Evolutionary conservation across 2,329 filamentous ascomycete genomes (phyloP), one percentile per base, ranked within the genome.

Genomic region (Stagonosporopsis tanaceti): DNA sequence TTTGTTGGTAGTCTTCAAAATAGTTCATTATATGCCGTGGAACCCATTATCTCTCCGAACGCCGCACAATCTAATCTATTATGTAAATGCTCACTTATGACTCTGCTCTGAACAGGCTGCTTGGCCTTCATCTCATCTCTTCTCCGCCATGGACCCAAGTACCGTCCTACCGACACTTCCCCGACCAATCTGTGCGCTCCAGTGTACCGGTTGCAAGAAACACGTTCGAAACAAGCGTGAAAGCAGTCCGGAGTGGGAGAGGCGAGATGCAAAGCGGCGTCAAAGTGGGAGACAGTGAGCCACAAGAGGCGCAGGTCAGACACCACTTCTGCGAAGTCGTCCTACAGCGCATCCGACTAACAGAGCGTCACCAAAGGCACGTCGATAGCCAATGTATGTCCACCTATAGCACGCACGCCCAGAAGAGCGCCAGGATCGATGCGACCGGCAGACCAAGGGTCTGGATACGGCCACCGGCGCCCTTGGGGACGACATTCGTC

Each of bases 401-500:
- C 24, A 34, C n/a, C 34, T 46, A 56, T 3, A 56, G 40, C 34
- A 48, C 28, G 14, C 34, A 45, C 4, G 42, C 40, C 54, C 54
- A 57, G 50, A 57, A 53, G 2, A 53, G 25, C 11, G 44, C 54
- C 25, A 57, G 20, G 8, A 20, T 17, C 17, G 45, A 39, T 0
- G 44, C 48, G 9, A 38, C n/a, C 6, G 48, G 14, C n/a, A 50
- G 12, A 4, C 54, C 50, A 28, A 53, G 44, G 17, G 48, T 45
- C 39, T 57, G 30, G 4, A 52, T 39, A n/a, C 48, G 54, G 17
- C 48, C 54, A 8, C 44, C 45, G 14, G 45, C 44, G 8, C 54
- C 39, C 54, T 57, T 54, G 40, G 50, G 56, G 12, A 59, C 17
- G 20, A 53, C 52, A 15, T 59, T 59, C 6, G 56, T 59, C 3